These are phyloP conservation scores for Conringia planisiliqua DNA, from an alignment of 345 rosid species.

Conservation along the genomic window DNA sequence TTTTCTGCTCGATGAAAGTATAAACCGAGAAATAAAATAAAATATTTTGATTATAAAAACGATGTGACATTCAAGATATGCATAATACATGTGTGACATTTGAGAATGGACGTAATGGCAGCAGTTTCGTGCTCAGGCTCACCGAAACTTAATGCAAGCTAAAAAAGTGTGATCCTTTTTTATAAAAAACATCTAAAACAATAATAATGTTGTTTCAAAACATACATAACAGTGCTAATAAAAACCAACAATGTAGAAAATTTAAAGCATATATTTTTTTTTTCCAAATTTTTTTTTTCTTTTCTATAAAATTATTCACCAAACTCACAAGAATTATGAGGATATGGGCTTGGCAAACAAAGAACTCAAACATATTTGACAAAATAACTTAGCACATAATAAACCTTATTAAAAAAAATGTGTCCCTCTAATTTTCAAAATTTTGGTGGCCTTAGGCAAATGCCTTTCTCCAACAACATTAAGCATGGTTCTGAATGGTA, in stretches of 20 bases:
- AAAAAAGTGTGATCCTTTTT: neutral
- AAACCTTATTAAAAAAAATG: neutral
- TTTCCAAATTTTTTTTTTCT: neutral
- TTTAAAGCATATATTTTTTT: neutral
- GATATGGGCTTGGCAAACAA: neutral
- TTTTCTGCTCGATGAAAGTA: neutral
- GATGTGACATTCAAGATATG: neutral
- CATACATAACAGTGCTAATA: neutral
- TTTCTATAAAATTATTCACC: neutral
- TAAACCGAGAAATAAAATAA: neutral
- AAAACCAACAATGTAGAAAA: neutral
- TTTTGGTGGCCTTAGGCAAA: neutral
- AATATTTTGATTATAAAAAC: neutral
- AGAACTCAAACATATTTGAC: neutral
- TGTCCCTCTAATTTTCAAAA: neutral
- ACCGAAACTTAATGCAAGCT: neutral
- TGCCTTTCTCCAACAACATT: neutral
- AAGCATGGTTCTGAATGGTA: neutral
- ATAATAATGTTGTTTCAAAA: neutral
- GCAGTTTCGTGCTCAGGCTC: neutral
- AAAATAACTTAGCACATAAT: neutral
- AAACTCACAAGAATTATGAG: neutral
- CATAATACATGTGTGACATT: neutral
- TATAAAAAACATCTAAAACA: neutral
- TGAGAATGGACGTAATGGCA: slow-evolving; percentile 13